Base-by-base conservation (phyloP, 345 rosid genomes). In the Salix viminalis region DNA sequence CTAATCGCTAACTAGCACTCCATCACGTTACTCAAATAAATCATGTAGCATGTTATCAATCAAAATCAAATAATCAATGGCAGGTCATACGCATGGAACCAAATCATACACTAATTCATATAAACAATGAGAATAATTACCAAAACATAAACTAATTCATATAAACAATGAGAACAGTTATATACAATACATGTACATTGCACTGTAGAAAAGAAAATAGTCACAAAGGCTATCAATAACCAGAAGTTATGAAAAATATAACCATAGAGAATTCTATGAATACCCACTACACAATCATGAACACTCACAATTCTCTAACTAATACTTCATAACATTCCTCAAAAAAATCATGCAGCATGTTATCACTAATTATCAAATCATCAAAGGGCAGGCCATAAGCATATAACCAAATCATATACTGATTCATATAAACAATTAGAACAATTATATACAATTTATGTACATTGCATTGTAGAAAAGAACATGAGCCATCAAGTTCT, bases 151-250 rank as follows among this genome's bases (percentile, higher is more conserved):
- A 28, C 24, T 15, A 2, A 23, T 70, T 34, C 65, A 60, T 11
- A 36, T 32, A 62, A 24, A 71, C 65, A 76, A 54, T 48, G 24
- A 64, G 41, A 28, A 71, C 13, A 30, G 36, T 24, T 67, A 69
- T 62, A 76, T 21, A 60, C 62, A 76, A 34, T n/a, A 9, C 44
- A 75, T 76, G 44, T 69, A 76, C 79, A 76, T 41, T 68, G n/a
- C 46, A 69, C 58, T 69, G 46, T 37, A 37, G 34, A 23, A 54
- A 15, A 36, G 39, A 24, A 75, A 18, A 56, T 39, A 37, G 23
- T 1, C 13, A 28, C n/a, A 0, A 46, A 9, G 26, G 13, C 44
- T 41, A 41, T 10, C 3, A 0, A 41, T 2, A 10, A 41, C 44
- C 13, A 41, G 44, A 41, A 9, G 4, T 2, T 10, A 2, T 41